Percentiles rank a stretch among this genome's conserved stretches.
phyloP scores from a whole-genome alignment of 768 basidiomycete species.

The Hemileccinum rubropunctum region DNA sequence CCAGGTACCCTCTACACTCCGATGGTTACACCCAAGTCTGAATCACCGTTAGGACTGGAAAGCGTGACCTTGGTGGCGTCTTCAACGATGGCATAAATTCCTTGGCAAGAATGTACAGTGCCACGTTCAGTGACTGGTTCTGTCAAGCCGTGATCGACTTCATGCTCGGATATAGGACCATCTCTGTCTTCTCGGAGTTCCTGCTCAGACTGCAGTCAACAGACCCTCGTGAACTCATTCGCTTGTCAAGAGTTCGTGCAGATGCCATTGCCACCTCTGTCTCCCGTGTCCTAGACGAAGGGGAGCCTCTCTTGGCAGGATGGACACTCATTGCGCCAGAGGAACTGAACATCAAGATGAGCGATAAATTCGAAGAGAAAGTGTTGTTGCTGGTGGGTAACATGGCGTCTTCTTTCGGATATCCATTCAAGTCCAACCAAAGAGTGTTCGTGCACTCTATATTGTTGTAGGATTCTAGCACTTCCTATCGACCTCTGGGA shows the following conservation, averaged over 20 bases:
- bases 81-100: conserved; percentile 97
- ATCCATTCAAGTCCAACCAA: conserved; percentile 1
- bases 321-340: conserved; percentile 93
- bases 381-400: conserved; percentile 76
- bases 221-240: conserved; percentile 88
- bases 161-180: conserved; percentile 82
- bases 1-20: conserved; percentile 47
- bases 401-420: background rate
- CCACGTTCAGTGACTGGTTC: conserved; percentile 95
- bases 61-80: conserved; percentile 87
- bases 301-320: conserved; percentile 74
- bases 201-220: conserved; percentile 81
- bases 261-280: conserved; percentile 92
- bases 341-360: conserved; percentile 64
- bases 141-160: conserved; percentile 94
- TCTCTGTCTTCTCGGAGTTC: conserved; percentile 92
- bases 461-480: conserved; percentile 59
- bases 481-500: background rate
- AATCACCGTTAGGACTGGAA: conserved; percentile 70
- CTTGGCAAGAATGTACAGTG: conserved; percentile 83
- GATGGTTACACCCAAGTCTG: conserved; percentile 2
- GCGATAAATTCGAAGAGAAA: conserved; percentile 92
- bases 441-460: conserved; percentile 58
- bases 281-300: conserved; percentile 69
- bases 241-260: conserved; percentile 83